phyloP scores from a whole-genome alignment of 495 filamentous ascomycete genomes.

The Parathielavia appendiculata region DNA sequence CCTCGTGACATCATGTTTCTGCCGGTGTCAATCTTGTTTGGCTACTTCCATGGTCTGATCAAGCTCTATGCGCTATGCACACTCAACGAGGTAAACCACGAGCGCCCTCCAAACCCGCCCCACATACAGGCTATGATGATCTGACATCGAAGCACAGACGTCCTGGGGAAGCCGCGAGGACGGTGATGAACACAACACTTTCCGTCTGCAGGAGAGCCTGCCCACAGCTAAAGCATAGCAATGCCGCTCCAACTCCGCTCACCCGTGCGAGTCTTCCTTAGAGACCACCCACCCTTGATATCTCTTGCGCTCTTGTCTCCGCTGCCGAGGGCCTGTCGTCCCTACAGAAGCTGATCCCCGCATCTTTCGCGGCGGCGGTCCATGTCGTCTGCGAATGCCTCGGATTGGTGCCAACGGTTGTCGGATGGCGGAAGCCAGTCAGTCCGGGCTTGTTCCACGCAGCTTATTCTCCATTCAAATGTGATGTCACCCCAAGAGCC shows the following conservation, averaged over 20 bases:
- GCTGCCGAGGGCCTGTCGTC: too few species aligned
- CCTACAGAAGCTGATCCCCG: too few species aligned
- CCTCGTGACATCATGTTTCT: constrained; percentile 63
- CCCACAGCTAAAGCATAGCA: constrained; percentile 44
- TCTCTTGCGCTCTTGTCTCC: too few species aligned
- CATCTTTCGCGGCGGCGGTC: too few species aligned
- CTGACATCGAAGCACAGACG: constrained; percentile 40
- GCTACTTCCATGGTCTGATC: constrained; percentile 71
- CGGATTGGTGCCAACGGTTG: too few species aligned
- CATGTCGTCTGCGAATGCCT: too few species aligned
- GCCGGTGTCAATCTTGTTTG: constrained; percentile 70
- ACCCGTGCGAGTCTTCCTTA: too few species aligned
- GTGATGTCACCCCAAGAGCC: too few species aligned
- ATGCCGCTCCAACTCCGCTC: constrained; percentile 30
- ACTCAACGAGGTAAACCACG: constrained; percentile 57
- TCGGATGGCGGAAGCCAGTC: too few species aligned
- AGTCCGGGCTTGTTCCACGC: background rate
- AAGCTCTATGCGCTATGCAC: constrained; percentile 71
- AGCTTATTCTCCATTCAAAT: background rate
- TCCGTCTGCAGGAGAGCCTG: constrained; percentile 50
- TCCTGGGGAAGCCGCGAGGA: constrained; percentile 66
- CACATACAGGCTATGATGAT: background rate
- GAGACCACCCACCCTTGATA: too few species aligned
- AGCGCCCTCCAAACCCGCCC: background rate
- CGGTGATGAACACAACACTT: constrained; percentile 57